phyloP scores from a whole-genome alignment of 2,329 filamentous ascomycete species.

The Cylindrodendrum hubeiense region DNA sequence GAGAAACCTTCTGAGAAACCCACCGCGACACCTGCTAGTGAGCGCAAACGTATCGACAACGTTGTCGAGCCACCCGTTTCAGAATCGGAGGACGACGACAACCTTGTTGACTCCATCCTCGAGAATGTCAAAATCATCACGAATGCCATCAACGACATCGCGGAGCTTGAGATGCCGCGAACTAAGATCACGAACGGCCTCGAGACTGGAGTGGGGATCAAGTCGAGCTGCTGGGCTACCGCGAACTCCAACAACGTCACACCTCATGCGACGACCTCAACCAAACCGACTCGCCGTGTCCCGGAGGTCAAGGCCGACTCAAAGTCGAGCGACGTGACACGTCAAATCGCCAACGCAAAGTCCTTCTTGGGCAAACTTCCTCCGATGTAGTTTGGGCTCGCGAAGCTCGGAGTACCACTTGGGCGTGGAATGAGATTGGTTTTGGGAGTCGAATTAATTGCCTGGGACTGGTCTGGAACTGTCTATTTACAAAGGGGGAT shows the following conservation, averaged over 20 bases:
- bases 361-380: not conserved
- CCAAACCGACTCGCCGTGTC: not conserved
- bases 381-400: not conserved
- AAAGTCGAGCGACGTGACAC: slow-evolving; percentile 3
- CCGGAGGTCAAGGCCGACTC: not conserved
- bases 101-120: too few species aligned
- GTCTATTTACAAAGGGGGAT: too few species aligned
- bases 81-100: too few species aligned
- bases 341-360: slow-evolving; percentile 5
- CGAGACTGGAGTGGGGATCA: not conserved
- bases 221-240: not conserved
- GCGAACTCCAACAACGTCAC: not conserved
- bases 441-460: too few species aligned
- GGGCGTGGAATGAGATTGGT: not conserved
- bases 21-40: not conserved
- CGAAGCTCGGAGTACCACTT: not conserved
- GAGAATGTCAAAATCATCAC: too few species aligned
- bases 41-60: not conserved
- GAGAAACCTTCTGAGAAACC: not conserved
- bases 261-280: not conserved
- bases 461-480: too few species aligned
- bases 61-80: too few species aligned
- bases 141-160: not conserved
- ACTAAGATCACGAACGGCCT: not conserved
- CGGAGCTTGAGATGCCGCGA: not conserved